Evolutionary conservation across 768 basidiomycete species (phyloP), one percentile per base, ranked within the genome.

Genomic region (Auriscalpium vulgare): DNA sequence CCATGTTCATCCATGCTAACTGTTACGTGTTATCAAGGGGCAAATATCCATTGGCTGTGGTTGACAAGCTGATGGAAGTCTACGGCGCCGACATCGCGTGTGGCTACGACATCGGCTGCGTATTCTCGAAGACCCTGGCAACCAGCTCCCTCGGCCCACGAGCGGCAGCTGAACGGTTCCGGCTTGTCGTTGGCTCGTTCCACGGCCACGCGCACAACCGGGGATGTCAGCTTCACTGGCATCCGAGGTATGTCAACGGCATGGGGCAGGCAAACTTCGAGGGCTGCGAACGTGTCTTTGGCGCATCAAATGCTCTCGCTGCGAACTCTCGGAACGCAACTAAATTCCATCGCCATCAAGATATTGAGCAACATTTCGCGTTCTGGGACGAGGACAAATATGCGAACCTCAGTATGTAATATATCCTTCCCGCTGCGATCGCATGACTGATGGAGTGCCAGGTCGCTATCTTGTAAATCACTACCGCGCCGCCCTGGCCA

Each of bases 121-220:
- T 51, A 2, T 65, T 68, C 50, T n/a, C 45, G 0, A 60, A 52
- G 21, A 68, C 65, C 0, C 9, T 65, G 2, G 7, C 23, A 4
- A 50, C 37, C 2, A 64, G 65, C 44, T 51, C 56, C 8, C 53
- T 69, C 9, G 64, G 62, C 2, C 55, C 52, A 0, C 23, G 47
- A 3, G 56, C 59, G 3, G 1, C 29, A 7, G 44, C 53, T 13
- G 36, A 38, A 11, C 9, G 43, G 21, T 13, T 62, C 4, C 51
- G 58, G 8, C 38, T 67, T 4, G 56, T 66, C 16, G 62, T 68
- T 5, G 60, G 64, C 4, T 60, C 65, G 1, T 70, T 70, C 57
- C 68, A 70, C 50, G 65, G 69, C 1, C 63, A 69, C 51, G 60
- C 62, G 0, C 69, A 71, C 50, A 67, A 67, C 49, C 57, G 62